phyloP scores from a whole-genome alignment of 768 basidiomycete species.

The Vararia minispora region DNA sequence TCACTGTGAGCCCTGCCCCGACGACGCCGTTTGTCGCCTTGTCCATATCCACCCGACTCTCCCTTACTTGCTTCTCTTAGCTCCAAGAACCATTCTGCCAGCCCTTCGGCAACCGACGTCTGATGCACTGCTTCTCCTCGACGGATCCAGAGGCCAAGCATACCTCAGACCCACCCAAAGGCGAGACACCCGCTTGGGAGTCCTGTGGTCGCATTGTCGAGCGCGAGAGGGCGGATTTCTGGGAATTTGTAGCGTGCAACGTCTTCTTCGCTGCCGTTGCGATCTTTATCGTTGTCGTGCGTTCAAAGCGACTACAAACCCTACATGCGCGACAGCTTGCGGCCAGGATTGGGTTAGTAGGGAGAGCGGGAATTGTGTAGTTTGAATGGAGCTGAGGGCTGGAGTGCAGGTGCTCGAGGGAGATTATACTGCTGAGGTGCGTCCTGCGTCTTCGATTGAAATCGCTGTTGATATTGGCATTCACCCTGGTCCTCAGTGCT shows the following conservation, averaged over 20 bases:
- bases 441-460: too few relatives aligned
- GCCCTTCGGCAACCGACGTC: conserved; percentile 89
- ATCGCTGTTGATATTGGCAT: too few relatives aligned
- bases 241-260: conserved; percentile 85
- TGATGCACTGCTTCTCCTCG: conserved; percentile 65
- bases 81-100: conserved; percentile 83
- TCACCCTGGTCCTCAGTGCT: too few relatives aligned
- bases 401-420: too few relatives aligned
- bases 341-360: conserved; percentile 69
- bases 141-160: conserved; percentile 4
- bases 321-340: conserved; percentile 76
- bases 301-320: conserved; percentile 57
- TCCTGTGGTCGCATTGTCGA: conserved; percentile 80
- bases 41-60: conserved; percentile 2
- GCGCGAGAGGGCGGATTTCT: conserved; percentile 78
- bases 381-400: too few relatives aligned
- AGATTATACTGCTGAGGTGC: too few relatives aligned
- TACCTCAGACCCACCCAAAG: conserved; percentile 17
- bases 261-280: conserved; percentile 58
- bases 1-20: conserved; percentile 32
- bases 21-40: conserved; percentile 24
- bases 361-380: conserved; percentile 26
- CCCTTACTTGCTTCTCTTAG: conserved; percentile 26
- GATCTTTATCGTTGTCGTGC: conserved; percentile 51
- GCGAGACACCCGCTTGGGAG: conserved; percentile 80